Evolutionary conservation across 768 basidiomycete species (phyloP), one percentile per base, ranked within the genome.

Genomic region (Panaeolus cyanescens): DNA sequence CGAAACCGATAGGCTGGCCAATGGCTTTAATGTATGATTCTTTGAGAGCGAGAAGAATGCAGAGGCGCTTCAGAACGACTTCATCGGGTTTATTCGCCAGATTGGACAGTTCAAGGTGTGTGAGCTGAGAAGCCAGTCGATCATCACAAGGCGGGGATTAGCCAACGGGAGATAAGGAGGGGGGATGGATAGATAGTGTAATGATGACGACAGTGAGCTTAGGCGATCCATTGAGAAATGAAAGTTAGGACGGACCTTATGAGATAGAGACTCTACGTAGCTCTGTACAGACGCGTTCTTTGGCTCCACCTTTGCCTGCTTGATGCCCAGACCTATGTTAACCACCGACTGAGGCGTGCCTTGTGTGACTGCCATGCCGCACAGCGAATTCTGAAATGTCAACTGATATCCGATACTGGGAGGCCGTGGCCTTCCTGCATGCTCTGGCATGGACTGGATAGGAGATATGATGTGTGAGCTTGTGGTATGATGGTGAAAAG

Each of bases 301-400:
- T 0, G 90, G 87, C 63, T 87, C 85, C 7, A 89, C 83, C 34
- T 75, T 79, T 55, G 90, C 78, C 55, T 86, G 85, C 66, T 90
- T 88, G 69, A 92, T 82, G 4, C 89, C 91, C n/a, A 93, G 77
- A 1, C 92, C 92, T 66, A 94, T 87, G 73, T 92, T 92, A 66
- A 91, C 79, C 54, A 94, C 92, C 59, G 90, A 86, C 45, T 85
- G 82, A 58, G 87, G 85, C 9, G 81, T 80, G 3, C 92, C 92
- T 66, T 93, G 91, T 1, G 90, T 90, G 84, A 94, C 91, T 36
- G 88, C 86, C 89, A 93, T 92, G n/a, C 88, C 90, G 58, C 91
- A 85, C 8, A 93, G 71, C 9, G 88, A 89, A 60, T 83, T 83
- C 62, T 88, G 85, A 65, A 81, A 86, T 1, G 86, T 80, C 50